Conservation (phyloP, 805 yeast species). For the Nakazawaea populi region DNA sequence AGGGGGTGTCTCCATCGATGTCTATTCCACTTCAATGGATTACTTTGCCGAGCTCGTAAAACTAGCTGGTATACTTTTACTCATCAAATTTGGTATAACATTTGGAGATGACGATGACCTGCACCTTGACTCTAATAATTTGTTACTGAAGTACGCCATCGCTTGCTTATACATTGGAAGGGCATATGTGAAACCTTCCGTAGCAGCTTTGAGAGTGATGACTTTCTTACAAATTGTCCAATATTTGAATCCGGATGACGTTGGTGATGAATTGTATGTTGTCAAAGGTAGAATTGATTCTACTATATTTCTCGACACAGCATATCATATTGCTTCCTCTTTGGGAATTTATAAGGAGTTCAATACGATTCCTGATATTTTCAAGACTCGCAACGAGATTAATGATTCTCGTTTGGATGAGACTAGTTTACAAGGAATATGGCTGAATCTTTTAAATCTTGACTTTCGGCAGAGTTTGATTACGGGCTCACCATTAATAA, state of each 20-base stretch:
- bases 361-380: background rate
- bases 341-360: constrained; percentile 2
- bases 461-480: background rate
- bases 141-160: constrained; percentile 1
- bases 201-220: background rate
- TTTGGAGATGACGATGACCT: constrained; percentile 2
- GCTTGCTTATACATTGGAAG: constrained; percentile 3
- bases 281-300: background rate
- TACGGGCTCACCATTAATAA: background rate
- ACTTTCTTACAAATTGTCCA: background rate
- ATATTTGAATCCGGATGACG: constrained; percentile 4
- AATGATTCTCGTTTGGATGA: background rate
- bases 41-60: constrained; percentile 4
- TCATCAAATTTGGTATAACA: constrained; percentile 5
- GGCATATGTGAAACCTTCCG: background rate
- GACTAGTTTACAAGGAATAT: background rate
- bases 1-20: constrained; percentile 6
- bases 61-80: constrained; percentile 2
- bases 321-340: background rate
- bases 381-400: background rate
- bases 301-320: background rate
- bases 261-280: constrained; percentile 1
- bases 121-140: constrained; percentile 1
- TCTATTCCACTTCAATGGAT: background rate
- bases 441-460: constrained; percentile 5